These are phyloP conservation scores for Ramularia endophylla DNA, from an alignment of 2,329 filamentous ascomycete species.

Conservation along the genomic window DNA sequence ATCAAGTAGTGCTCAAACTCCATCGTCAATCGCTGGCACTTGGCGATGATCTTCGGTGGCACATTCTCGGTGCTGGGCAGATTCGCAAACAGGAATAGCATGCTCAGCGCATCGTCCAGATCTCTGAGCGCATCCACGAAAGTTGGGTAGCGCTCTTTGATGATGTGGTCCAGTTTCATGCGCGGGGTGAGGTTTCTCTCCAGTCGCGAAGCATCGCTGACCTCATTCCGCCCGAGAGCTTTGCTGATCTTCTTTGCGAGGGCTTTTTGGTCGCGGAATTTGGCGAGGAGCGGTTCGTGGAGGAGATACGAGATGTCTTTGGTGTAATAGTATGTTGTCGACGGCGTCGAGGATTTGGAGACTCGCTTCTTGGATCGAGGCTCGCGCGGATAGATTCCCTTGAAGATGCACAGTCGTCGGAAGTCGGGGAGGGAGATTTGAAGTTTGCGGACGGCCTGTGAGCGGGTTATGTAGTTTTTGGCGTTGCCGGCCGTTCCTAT, in stretches of 20 bases:
- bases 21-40: slow-evolving; percentile 85
- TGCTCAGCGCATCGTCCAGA: slow-evolving; percentile 91
- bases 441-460: slow-evolving; percentile 94
- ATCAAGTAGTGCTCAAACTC: slow-evolving; percentile 99
- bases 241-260: slow-evolving; percentile 96
- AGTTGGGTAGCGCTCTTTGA: slow-evolving; percentile 96
- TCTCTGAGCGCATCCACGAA: slow-evolving; percentile 92
- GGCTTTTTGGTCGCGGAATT: slow-evolving; percentile 95
- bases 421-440: slow-evolving; percentile 97
- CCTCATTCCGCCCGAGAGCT: slow-evolving; percentile 86
- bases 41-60: slow-evolving; percentile 89
- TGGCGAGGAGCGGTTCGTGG: slow-evolving; percentile 87
- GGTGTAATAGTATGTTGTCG: slow-evolving; percentile 85
- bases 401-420: slow-evolving; percentile 98
- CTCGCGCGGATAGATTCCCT: slow-evolving; percentile 97
- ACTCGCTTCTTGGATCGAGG: slow-evolving; percentile 97
- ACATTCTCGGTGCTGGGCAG: slow-evolving; percentile 85
- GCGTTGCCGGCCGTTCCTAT: slow-evolving; percentile 77
- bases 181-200: slow-evolving; percentile 88
- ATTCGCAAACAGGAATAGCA: slow-evolving; percentile 97
- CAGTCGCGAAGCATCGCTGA: slow-evolving; percentile 77
- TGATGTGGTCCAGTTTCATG: slow-evolving; percentile 91
- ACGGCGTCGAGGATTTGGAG: slow-evolving; percentile 79
- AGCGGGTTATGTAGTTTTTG: slow-evolving; percentile 98
- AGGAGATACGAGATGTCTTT: slow-evolving; percentile 98